Conservation (phyloP, 2,329 filamentous ascomycete species). For the Ophiostoma fasciatum region DNA sequence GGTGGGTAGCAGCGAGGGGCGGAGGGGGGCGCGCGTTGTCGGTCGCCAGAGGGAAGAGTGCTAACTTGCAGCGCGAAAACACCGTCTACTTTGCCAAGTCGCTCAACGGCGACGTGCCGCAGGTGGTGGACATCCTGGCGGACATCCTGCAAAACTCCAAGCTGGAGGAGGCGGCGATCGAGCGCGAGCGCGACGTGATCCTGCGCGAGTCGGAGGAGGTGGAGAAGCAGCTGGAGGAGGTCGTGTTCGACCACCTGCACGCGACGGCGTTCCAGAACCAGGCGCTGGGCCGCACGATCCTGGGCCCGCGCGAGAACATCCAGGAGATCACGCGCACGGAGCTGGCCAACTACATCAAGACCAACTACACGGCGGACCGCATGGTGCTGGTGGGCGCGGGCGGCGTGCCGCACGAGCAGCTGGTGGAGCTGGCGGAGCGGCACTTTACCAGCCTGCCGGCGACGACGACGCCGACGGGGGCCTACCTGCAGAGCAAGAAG, state of each 20-base stretch:
- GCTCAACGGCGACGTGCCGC: conserved; percentile 94
- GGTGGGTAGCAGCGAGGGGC: conserved; percentile 35
- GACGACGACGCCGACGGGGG: conserved; percentile 58
- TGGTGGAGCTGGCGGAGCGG: conserved; percentile 93
- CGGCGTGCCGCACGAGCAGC: conserved; percentile 82
- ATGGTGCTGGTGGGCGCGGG: conserved; percentile 97
- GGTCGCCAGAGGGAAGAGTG: background rate
- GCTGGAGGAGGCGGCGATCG: conserved; percentile 81
- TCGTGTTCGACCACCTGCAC: conserved; percentile 97
- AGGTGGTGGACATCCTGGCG: conserved; percentile 94
- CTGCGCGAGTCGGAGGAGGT: conserved; percentile 98
- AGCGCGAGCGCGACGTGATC: conserved; percentile 97
- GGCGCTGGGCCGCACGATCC: conserved; percentile 91
- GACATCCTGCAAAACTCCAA: conserved; percentile 99
- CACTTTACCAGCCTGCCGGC: conserved; percentile 72
- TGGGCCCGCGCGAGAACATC: conserved; percentile 97
- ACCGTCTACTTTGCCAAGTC: conserved; percentile 99
- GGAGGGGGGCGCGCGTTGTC: conserved; percentile 4
- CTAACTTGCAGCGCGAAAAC: conserved; percentile 65
- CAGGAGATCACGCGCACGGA: conserved; percentile 86
- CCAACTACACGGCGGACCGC: conserved; percentile 97
- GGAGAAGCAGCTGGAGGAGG: conserved; percentile 98
- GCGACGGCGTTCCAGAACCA: conserved; percentile 96
- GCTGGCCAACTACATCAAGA: conserved; percentile 93
- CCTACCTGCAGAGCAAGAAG: conserved; percentile 65